Evolutionary conservation across 257 asterid species (phyloP).

Genomic region (Primulina eburnea): DNA sequence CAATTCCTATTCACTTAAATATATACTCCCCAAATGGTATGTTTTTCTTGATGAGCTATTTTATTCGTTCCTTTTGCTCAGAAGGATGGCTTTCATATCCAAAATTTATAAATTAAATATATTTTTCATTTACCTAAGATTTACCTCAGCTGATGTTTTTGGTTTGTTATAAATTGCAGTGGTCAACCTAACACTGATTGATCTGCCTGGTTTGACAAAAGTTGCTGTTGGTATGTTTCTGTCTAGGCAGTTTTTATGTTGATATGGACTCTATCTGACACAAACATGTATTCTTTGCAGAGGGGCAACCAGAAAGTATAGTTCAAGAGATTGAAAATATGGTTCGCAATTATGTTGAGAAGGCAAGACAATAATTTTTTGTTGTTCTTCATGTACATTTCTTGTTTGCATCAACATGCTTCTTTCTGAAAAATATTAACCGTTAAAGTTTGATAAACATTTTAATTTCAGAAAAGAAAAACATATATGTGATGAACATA

Average conservation of each 20-base stretch:
- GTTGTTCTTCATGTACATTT: not conserved
- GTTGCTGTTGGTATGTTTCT: constrained; percentile 72
- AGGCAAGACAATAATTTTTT: constrained; percentile 45
- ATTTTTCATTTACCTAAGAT: constrained; percentile 11
- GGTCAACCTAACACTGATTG: constrained; percentile 85
- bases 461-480: not conserved
- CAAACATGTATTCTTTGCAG: constrained; percentile 42
- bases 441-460: not conserved
- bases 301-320: constrained; percentile 87
- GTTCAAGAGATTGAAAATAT: constrained; percentile 84
- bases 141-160: not conserved
- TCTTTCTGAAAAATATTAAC: not conserved
- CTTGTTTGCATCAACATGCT: constrained; percentile 3
- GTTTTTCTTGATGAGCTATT: constrained; percentile 3
- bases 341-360: constrained; percentile 82
- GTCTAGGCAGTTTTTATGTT: constrained; percentile 8
- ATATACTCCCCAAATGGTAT: constrained; percentile 86
- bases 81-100: not conserved
- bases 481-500: not conserved
- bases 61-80: constrained; percentile 15
- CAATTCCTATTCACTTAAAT: constrained; percentile 89
- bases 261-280: constrained; percentile 17
- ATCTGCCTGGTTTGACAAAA: constrained; percentile 91
- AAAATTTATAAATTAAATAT: not conserved
- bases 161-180: constrained; percentile 45